These are phyloP conservation scores for Ceratobasidium papillatum DNA, from an alignment of 1,284 basidiomycete species.

Conservation along the genomic window DNA sequence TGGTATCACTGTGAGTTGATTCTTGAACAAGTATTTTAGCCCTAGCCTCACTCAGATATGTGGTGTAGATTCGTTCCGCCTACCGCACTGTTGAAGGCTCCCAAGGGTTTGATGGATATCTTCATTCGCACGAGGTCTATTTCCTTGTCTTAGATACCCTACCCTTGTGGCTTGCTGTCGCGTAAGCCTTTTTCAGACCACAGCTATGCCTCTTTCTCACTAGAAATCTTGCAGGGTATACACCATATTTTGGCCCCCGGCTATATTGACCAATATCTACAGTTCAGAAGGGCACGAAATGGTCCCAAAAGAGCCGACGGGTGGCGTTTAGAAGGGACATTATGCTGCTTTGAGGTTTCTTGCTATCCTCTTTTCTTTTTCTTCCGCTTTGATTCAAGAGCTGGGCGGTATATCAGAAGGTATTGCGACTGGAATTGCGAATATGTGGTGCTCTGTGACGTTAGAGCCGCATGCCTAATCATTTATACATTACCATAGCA, in stretches of 20 bases:
- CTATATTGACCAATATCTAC: not conserved
- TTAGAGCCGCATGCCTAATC: too few species aligned
- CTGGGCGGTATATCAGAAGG: too few species aligned
- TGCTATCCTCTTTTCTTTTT: too few species aligned
- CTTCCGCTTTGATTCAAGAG: too few species aligned
- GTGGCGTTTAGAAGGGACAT: not conserved
- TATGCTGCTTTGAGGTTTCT: too few species aligned
- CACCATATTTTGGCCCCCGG: not conserved
- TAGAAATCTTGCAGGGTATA: not conserved
- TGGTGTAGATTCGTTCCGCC: slow-evolving; percentile 34
- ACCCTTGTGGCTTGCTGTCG: slow-evolving; percentile 23
- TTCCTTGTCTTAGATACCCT: slow-evolving; percentile 33
- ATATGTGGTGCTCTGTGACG: too few species aligned
- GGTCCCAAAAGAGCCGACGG: not conserved
- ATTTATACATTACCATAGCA: too few species aligned
- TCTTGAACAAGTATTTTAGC: not conserved
- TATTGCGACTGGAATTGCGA: too few species aligned
- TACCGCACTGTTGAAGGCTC: slow-evolving; percentile 34
- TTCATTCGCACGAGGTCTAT: slow-evolving; percentile 26
- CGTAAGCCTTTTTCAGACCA: not conserved
- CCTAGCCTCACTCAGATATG: not conserved
- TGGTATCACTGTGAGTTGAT: slow-evolving; percentile 49
- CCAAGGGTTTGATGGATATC: slow-evolving; percentile 32
- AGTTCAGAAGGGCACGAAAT: not conserved
- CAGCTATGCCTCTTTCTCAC: not conserved